Evolutionary conservation across 179 eudicot genomes (phyloP), one percentile per base, ranked within the genome.

Genomic region (Silene coronaria): DNA sequence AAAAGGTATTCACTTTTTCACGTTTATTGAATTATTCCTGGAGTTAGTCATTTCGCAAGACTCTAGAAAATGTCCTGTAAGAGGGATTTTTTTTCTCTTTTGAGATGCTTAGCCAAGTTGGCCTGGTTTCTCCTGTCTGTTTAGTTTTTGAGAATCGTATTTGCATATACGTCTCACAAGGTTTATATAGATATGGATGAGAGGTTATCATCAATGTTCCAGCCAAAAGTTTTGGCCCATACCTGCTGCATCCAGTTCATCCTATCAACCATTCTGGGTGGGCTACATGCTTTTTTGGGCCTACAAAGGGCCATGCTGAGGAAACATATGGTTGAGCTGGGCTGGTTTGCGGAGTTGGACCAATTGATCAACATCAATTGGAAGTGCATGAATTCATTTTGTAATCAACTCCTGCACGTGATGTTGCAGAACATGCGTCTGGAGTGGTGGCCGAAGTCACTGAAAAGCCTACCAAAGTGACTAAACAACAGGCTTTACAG

Each of bases 381-480:
- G 32, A 19, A 48, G 42, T 61, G 26, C 28, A 70, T 53, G 75
- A 45, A 48, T 28, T 5, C 57, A 5, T 26, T 21, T 28, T 71
- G 10, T 71, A 51, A 53, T 17, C 14, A 11, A 46, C 57, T 69
- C 38, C 2, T 62, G 21, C 26, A 10, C 74, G 27, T 30, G 30
- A 30, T 64, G 51, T 32, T 79, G 74, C 81, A 90, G 96, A 79
- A 78, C 91, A 80, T 70, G 88, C 79, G 78, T 77, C 89, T 77
- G 86, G 83, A 70, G 75, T 61, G 51, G 85, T 38, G 22, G 74
- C 81, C 77, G 23, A 73, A 9, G 83, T 59, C 24, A 83, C 63
- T 72, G 80, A 74, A 74, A 92, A 91, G 77, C 77, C 87, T 75
- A 78, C 79, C 6, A 89, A 91, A 72, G 80, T 79, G 62, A 55